A percentile compares a stretch with the other conserved stretches of the same genome.
phyloP scores from a whole-genome alignment of 306 rosid genomes.

The Dryas octopetala region DNA sequence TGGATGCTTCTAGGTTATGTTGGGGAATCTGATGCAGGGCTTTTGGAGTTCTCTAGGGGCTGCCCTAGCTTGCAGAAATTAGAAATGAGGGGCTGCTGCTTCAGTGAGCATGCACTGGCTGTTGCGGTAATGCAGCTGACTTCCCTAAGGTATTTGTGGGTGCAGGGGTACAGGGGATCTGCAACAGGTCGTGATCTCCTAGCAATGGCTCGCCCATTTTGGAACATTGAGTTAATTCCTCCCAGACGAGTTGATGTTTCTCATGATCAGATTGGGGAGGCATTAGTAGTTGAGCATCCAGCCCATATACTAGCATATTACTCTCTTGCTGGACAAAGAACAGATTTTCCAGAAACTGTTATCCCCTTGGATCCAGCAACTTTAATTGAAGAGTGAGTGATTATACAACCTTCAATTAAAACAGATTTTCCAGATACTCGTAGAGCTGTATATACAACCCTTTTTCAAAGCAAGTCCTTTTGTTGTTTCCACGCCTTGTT shows the following conservation, averaged over 20 bases:
- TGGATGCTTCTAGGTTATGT: slow-evolving; percentile 98
- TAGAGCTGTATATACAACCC: slow-evolving; percentile 53
- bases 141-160: slow-evolving; percentile 89
- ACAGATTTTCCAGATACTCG: neutral
- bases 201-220: slow-evolving; percentile 79
- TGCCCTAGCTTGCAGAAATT: slow-evolving; percentile 92
- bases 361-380: slow-evolving; percentile 54
- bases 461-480: slow-evolving; percentile 2
- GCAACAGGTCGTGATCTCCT: slow-evolving; percentile 62
- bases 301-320: slow-evolving; percentile 95
- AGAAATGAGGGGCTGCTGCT: slow-evolving; percentile 92
- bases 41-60: slow-evolving; percentile 69
- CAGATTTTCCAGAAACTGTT: slow-evolving; percentile 75
- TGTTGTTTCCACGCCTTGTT: slow-evolving; percentile 38
- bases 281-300: slow-evolving; percentile 49
- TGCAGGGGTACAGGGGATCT: slow-evolving; percentile 82
- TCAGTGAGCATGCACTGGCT: slow-evolving; percentile 85
- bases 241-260: slow-evolving; percentile 38
- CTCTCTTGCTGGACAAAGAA: slow-evolving; percentile 95
- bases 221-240: slow-evolving; percentile 91
- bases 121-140: slow-evolving; percentile 57
- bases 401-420: no score
- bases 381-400: slow-evolving; percentile 4
- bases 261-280: slow-evolving; percentile 25
- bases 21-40: slow-evolving; percentile 84